Base-by-base conservation (phyloP, 495 filamentous ascomycete genomes). In the Neurospora discreta region DNA sequence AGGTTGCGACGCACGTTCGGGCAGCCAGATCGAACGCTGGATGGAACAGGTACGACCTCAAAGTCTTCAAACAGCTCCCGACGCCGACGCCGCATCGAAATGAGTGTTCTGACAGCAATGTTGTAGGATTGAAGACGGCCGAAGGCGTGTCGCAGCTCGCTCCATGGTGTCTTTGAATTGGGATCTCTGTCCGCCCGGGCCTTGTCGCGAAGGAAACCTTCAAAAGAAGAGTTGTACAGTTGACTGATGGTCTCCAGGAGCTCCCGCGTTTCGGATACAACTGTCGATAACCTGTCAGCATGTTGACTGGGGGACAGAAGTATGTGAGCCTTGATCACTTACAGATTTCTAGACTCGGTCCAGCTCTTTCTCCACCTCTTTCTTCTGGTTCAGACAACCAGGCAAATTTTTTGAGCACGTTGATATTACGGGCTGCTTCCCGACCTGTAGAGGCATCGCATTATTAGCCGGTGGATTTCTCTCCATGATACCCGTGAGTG, bases 111-210 rank as follows among this genome's bases (percentile, higher is more conserved):
- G 41, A 74, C 70, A 15, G 71, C 71, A 41, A 73, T 18, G n/a
- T 43, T 70, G n/a, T 75, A 75, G 7, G 75, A 75, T 3, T 68
- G 41, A 18, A 77, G 70, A 1, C 75, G 73, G 9, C 74, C 44
- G 2, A 72, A 38, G 41, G 68, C 68, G 43, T 77, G 75, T 30
- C 70, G 58, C 0, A 72, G 16, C 4, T 70, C 30, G 20, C 6
- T 11, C 75, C 75, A 77, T 0, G 71, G 76, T 20, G 69, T 71
- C n/a, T 67, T 42, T 10, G 4, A 26, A 1, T 2, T 58, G n/a
- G 43, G 43, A 3, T 60, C 44, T 4, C 71, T 69, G 16, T 38
- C 36, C 4, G 52, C 30, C 0, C 6, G 68, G 5, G 52, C 52
- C n/a, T 73, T 70, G 39, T 1, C 43, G 36, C 38, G 44, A 7